Evolutionary conservation across 257 asterid species (phyloP).

Genomic region (Sherardia arvensis): DNA sequence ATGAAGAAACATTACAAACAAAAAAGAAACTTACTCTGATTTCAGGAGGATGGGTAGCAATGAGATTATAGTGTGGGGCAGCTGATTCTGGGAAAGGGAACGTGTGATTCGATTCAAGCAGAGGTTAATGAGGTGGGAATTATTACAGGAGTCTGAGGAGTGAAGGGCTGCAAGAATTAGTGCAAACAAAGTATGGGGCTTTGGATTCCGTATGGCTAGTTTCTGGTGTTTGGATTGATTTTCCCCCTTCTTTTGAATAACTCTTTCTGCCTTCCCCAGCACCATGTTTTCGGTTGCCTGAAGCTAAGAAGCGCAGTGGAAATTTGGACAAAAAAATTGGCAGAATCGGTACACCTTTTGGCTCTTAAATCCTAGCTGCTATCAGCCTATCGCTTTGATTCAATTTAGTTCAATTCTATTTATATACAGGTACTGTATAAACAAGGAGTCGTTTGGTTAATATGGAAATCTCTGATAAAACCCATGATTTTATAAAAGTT

Average conservation of each 20-base stretch:
- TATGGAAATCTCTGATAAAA: too few relatives aligned
- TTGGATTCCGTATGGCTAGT: constrained; percentile 10
- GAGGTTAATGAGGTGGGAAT: constrained; percentile 27
- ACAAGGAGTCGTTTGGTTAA: too few relatives aligned
- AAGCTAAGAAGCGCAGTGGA: too few relatives aligned
- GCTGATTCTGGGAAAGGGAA: constrained; percentile 26
- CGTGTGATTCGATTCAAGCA: constrained; percentile 34
- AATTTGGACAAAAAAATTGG: too few relatives aligned
- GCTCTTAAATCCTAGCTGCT: too few relatives aligned
- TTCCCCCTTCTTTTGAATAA: constrained; percentile 2
- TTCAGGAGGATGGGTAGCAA: constrained; percentile 59
- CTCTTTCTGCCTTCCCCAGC: constrained; percentile 4
- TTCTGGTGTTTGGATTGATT: constrained; percentile 8
- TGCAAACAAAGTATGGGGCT: constrained; percentile 31
- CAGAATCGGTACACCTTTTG: too few relatives aligned
- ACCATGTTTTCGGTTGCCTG: too few relatives aligned
- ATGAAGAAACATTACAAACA: not conserved
- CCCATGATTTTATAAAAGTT: too few relatives aligned
- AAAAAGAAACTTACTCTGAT: constrained; percentile 40
- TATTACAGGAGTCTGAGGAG: constrained; percentile 11
- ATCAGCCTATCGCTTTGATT: too few relatives aligned
- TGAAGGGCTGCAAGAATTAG: constrained; percentile 43
- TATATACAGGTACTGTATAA: too few relatives aligned
- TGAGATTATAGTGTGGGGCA: constrained; percentile 38
- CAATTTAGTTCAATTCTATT: too few relatives aligned